phyloP scores from a whole-genome alignment of 345 rosid genomes.

The Pistacia vera region DNA sequence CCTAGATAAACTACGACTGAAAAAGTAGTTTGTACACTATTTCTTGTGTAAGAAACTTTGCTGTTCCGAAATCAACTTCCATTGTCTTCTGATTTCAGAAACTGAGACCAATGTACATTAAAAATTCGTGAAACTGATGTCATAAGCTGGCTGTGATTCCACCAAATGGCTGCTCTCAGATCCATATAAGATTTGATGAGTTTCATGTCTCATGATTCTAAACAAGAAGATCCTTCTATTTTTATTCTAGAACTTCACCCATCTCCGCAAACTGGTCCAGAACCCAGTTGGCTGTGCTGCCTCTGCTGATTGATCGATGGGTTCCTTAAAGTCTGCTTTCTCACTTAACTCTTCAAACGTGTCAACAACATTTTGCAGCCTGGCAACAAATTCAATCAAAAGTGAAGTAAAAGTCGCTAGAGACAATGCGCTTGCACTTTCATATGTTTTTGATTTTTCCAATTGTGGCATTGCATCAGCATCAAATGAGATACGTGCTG shows the following conservation, averaged over 20 bases:
- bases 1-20: not conserved
- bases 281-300: constrained; percentile 35
- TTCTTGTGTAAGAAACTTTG: not conserved
- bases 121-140: not conserved
- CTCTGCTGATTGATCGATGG: constrained; percentile 28
- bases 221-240: not conserved
- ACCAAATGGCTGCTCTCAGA: not conserved
- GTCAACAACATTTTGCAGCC: constrained; percentile 72
- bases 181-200: not conserved
- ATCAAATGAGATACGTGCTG: constrained; percentile 38
- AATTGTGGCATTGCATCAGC: constrained; percentile 30
- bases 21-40: not conserved
- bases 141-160: not conserved
- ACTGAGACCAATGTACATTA: too few species aligned
- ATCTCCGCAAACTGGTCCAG: constrained; percentile 41
- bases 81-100: constrained; percentile 1
- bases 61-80: not conserved
- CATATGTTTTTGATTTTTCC: constrained; percentile 70
- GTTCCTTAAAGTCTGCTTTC: constrained; percentile 73
- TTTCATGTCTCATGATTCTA: not conserved
- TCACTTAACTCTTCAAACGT: constrained; percentile 67
- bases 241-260: constrained; percentile 27
- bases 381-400: constrained; percentile 84
- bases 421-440: constrained; percentile 87
- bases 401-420: constrained; percentile 88